These are phyloP conservation scores for Syncephalastrum racemosum DNA, from an alignment of 371 early-diverging fungal species.

Conservation along the genomic window DNA sequence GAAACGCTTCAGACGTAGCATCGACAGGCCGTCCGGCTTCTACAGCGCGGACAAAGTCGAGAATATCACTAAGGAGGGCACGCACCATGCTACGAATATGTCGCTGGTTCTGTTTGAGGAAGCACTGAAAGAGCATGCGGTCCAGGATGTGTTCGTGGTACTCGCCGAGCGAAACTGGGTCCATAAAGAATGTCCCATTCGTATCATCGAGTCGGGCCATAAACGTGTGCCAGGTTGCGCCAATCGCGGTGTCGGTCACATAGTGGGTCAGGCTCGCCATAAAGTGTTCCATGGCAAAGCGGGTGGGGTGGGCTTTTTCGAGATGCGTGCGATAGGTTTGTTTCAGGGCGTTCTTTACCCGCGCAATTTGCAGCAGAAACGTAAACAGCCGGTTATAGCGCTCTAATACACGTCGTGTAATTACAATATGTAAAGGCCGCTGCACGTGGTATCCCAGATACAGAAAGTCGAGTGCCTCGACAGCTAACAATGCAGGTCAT, in stretches of 20 bases:
- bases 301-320: conserved; percentile 26
- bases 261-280: conserved; percentile 41
- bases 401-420: conserved; percentile 34
- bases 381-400: conserved; percentile 56
- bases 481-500: conserved; percentile 5
- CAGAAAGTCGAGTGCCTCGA: conserved; percentile 56
- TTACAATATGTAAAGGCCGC: conserved; percentile 46
- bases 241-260: conserved; percentile 43
- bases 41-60: conserved; percentile 23
- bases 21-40: conserved; percentile 9
- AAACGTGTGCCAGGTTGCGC: conserved; percentile 42
- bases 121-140: conserved; percentile 50
- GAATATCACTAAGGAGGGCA: conserved; percentile 36
- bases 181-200: conserved; percentile 29
- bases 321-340: conserved; percentile 18
- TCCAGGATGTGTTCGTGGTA: conserved; percentile 54
- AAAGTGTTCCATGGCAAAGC: conserved; percentile 53
- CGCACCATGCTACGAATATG: conserved; percentile 33
- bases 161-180: conserved; percentile 36
- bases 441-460: conserved; percentile 45
- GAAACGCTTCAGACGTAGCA: conserved; percentile 31
- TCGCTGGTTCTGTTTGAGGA: conserved; percentile 48
- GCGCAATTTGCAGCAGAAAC: conserved; percentile 42
- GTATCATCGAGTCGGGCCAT: conserved; percentile 32
- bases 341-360: conserved; percentile 35